Percentiles rank a stretch among this genome's conserved stretches.
phyloP scores from a whole-genome alignment of 1,284 basidiomycete genomes.

The Apiotrichum sp. region DNA sequence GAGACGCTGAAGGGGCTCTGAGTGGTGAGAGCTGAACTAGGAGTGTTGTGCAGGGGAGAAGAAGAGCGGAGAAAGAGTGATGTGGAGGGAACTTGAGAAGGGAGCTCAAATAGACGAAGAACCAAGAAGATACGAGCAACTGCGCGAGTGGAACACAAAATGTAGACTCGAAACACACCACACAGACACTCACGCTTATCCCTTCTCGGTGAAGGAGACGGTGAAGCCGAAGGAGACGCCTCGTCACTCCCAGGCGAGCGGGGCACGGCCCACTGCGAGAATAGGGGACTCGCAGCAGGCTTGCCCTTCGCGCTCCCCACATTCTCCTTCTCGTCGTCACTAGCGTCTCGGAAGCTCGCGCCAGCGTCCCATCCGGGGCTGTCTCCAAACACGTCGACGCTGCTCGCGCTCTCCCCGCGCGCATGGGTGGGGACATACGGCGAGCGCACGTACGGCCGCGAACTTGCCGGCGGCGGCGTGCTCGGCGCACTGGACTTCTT shows the following conservation, averaged over 20 bases:
- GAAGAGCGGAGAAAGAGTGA: too few relatives aligned
- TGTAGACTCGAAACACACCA: too few relatives aligned
- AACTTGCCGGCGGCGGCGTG: background rate
- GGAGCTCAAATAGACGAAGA: too few relatives aligned
- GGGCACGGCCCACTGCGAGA: background rate
- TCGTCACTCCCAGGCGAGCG: background rate
- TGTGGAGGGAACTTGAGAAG: too few relatives aligned
- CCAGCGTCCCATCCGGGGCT: background rate
- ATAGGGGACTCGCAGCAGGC: too few relatives aligned
- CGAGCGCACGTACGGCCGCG: constrained; percentile 1
- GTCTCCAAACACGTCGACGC: background rate
- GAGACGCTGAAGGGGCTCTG: constrained; percentile 2
- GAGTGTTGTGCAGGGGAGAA: background rate
- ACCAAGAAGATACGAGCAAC: too few relatives aligned
- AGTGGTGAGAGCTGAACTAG: background rate
- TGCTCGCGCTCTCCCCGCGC: background rate
- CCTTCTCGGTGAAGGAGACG: too few relatives aligned
- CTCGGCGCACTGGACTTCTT: background rate
- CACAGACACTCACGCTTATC: background rate
- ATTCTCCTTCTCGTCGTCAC: background rate
- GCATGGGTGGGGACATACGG: constrained; percentile 2
- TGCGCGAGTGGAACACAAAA: too few relatives aligned
- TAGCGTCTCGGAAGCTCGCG: background rate
- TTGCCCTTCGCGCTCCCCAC: background rate
- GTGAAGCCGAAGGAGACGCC: background rate